phyloP scores from a whole-genome alignment of 306 rosid species.

The Acmispon strigosus region DNA sequence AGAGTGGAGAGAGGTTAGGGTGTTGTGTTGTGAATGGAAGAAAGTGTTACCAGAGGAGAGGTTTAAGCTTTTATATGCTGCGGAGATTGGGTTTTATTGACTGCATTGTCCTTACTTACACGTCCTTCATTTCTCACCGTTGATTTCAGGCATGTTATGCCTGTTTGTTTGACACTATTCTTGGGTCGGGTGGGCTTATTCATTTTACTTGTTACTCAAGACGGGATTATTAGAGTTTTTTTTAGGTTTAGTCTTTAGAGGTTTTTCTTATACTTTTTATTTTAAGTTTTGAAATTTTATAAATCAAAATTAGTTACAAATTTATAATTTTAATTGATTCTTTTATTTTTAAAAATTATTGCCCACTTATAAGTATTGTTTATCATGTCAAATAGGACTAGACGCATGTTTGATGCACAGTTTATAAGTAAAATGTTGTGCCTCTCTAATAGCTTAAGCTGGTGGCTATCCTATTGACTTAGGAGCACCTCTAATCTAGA shows the following conservation, averaged over 20 bases:
- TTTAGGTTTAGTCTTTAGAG: background rate
- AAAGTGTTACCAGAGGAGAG: background rate
- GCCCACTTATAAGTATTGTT: no score
- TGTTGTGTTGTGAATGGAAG: background rate
- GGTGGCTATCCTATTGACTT: no score
- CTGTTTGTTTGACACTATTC: background rate
- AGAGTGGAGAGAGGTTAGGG: background rate
- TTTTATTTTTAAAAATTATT: no score
- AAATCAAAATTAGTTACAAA: no score
- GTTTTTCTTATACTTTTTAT: no score
- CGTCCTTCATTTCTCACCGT: background rate
- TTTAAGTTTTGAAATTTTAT: no score
- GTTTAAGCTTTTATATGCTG: conserved; percentile 4
- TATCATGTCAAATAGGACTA: no score
- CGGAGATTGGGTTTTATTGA: background rate
- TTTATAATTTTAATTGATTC: no score
- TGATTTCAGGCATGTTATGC: background rate
- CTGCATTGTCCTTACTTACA: background rate
- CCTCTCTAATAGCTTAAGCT: no score
- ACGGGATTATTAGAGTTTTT: background rate
- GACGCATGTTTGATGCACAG: no score
- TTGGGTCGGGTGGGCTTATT: background rate
- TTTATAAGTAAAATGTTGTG: no score
- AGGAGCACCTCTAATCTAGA: no score
- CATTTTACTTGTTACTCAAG: background rate